These are phyloP conservation scores for Tolypocladium tropicale DNA, from an alignment of 2,329 filamentous ascomycete species.

Conservation along the genomic window DNA sequence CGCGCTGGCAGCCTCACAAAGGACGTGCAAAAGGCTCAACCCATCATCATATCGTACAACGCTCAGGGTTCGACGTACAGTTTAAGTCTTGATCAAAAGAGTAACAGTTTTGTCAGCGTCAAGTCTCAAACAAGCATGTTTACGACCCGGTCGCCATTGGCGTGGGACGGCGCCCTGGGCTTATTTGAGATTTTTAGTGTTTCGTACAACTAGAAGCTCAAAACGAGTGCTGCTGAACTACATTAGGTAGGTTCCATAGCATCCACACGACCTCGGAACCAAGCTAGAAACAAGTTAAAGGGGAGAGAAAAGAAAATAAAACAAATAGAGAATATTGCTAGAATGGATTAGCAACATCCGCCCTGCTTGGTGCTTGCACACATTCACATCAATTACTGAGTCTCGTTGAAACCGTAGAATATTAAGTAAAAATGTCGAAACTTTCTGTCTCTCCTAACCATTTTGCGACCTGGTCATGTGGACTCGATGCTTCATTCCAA, in stretches of 20 bases:
- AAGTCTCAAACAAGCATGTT: background rate
- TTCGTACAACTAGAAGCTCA: background rate
- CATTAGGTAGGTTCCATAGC: no score
- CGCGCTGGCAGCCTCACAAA: conserved; percentile 5
- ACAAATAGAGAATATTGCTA: no score
- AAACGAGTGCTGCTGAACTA: background rate
- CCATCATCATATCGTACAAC: conserved; percentile 4
- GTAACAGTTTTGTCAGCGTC: background rate
- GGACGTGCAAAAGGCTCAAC: conserved; percentile 3
- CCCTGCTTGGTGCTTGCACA: no score
- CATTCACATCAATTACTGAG: no score
- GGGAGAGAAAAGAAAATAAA: no score
- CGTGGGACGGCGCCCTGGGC: background rate
- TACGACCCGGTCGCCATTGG: background rate
- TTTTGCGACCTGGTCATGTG: background rate
- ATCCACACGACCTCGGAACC: no score
- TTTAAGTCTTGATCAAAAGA: background rate
- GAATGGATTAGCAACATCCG: no score
- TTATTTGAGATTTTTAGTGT: conserved; percentile 2
- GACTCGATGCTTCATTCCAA: background rate
- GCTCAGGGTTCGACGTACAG: conserved; percentile 1
- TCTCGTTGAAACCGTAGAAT: no score
- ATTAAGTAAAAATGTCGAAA: no score
- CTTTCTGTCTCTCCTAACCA: background rate
- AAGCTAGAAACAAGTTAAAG: no score